These are phyloP conservation scores for Xylaria nigripes DNA, from an alignment of 495 filamentous ascomycete species.

Conservation along the genomic window DNA sequence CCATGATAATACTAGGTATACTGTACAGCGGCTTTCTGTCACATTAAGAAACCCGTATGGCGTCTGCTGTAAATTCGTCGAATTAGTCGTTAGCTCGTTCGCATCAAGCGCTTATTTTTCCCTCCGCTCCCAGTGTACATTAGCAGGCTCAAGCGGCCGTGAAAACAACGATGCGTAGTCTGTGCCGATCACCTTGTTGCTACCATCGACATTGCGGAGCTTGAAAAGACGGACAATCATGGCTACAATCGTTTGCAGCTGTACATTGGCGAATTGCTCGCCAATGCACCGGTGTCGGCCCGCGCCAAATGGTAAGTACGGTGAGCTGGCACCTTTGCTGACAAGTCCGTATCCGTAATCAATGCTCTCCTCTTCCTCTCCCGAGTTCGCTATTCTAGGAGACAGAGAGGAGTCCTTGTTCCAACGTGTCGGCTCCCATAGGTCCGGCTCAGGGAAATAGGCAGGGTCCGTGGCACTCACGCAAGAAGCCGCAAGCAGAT, in stretches of 20 bases:
- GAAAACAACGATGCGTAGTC: slow-evolving; percentile 71
- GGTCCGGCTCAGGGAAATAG: slow-evolving; percentile 72
- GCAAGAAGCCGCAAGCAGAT: slow-evolving; percentile 73
- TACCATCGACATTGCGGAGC: slow-evolving; percentile 62
- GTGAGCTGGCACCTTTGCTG: slow-evolving; percentile 74
- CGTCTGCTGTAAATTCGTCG: not conserved
- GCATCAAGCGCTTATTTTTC: slow-evolving; percentile 8
- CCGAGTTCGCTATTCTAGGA: slow-evolving; percentile 37
- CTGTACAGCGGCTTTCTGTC: slow-evolving; percentile 1
- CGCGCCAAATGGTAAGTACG: slow-evolving; percentile 92
- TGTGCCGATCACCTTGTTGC: slow-evolving; percentile 61
- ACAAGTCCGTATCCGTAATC: slow-evolving; percentile 95
- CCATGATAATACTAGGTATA: no score
- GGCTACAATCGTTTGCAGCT: slow-evolving; percentile 78
- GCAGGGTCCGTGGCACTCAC: slow-evolving; percentile 58
- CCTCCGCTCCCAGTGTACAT: slow-evolving; percentile 59
- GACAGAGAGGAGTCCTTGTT: slow-evolving; percentile 42
- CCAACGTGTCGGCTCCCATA: slow-evolving; percentile 90
- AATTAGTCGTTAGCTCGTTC: not conserved
- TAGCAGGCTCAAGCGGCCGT: slow-evolving; percentile 55
- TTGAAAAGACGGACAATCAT: slow-evolving; percentile 68
- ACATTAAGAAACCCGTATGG: slow-evolving; percentile 12
- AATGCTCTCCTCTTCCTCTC: slow-evolving; percentile 62
- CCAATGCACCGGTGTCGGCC: slow-evolving; percentile 93
- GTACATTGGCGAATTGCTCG: slow-evolving; percentile 93